A percentile compares a stretch with the other conserved stretches of the same genome.
Evolutionary conservation across 257 asterid genomes (phyloP).

Genomic region (Mentha longifolia): DNA sequence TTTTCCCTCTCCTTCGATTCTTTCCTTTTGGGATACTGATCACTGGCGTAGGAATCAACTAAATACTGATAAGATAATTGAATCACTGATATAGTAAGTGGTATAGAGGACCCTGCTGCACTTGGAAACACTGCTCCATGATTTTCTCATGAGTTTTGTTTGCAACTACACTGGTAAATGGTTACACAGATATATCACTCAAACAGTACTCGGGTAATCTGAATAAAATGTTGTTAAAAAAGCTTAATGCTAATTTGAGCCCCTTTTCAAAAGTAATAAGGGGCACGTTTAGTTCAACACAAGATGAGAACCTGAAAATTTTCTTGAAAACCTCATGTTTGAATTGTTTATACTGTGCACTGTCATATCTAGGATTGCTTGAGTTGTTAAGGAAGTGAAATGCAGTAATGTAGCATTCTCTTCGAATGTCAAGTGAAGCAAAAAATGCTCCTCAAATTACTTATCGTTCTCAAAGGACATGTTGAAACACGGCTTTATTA

Average conservation of each 20-base stretch:
- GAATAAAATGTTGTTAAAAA: neutral
- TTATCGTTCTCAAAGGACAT: neutral
- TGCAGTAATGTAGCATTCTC: neutral
- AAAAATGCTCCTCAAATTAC: too few relatives aligned
- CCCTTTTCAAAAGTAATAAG: neutral
- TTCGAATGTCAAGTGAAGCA: neutral
- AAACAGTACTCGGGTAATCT: neutral
- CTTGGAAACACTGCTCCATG: neutral
- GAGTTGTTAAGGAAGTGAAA: neutral
- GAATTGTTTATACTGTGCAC: neutral
- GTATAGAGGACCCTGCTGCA: neutral
- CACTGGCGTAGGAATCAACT: neutral
- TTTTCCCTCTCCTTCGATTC: neutral
- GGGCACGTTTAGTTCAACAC: neutral
- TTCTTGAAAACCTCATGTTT: neutral
- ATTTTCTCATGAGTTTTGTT: neutral
- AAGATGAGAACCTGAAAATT: neutral
- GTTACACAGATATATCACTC: neutral
- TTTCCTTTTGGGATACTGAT: neutral
- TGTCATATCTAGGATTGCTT: slow-evolving; percentile 2
- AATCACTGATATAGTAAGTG: neutral
- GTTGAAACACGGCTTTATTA: neutral
- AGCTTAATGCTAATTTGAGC: neutral
- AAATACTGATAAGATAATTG: neutral
- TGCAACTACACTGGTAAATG: too few relatives aligned